Percentiles rank a stretch among this genome's conserved stretches.
Evolutionary conservation across 2,329 filamentous ascomycete species (phyloP).

Genomic region (Xylaria hypoxylon): DNA sequence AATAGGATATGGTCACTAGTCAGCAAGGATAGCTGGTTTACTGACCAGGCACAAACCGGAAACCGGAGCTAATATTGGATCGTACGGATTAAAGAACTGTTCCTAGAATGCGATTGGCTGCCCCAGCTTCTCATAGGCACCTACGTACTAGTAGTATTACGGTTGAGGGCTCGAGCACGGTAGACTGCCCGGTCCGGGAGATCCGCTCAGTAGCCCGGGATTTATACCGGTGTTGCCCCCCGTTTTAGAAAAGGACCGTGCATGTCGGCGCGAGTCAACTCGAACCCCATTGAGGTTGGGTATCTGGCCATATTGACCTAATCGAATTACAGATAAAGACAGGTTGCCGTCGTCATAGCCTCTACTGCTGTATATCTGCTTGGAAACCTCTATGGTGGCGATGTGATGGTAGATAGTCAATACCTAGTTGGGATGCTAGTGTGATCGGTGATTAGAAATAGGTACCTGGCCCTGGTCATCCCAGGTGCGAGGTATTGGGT

Average conservation of each 20-base stretch:
- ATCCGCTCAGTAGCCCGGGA: not conserved
- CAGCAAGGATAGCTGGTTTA: slow-evolving; percentile 2
- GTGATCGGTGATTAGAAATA: not conserved
- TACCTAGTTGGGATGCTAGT: not conserved
- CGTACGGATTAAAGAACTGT: slow-evolving; percentile 4
- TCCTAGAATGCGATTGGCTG: slow-evolving; percentile 1
- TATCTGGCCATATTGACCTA: not conserved
- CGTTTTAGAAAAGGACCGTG: not conserved
- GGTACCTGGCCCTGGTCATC: not conserved
- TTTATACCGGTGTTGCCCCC: not conserved
- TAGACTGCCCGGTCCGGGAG: not conserved
- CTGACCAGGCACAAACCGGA: slow-evolving; percentile 7
- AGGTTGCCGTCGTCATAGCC: not conserved
- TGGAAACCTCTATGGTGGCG: not conserved
- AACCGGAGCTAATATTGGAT: slow-evolving; percentile 6
- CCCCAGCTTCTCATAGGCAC: too few relatives aligned
- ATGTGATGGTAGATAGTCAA: not conserved
- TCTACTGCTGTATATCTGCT: not conserved
- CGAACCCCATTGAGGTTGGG: not conserved
- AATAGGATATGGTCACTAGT: slow-evolving; percentile 6
- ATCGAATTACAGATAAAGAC: not conserved
- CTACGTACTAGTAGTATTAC: too few relatives aligned
- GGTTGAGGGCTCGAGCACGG: too few relatives aligned
- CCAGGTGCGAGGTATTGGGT: not conserved
- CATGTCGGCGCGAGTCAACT: not conserved